These are phyloP conservation scores for Yarrowia deformans DNA, from an alignment of 805 yeast genomes.

Conservation along the genomic window DNA sequence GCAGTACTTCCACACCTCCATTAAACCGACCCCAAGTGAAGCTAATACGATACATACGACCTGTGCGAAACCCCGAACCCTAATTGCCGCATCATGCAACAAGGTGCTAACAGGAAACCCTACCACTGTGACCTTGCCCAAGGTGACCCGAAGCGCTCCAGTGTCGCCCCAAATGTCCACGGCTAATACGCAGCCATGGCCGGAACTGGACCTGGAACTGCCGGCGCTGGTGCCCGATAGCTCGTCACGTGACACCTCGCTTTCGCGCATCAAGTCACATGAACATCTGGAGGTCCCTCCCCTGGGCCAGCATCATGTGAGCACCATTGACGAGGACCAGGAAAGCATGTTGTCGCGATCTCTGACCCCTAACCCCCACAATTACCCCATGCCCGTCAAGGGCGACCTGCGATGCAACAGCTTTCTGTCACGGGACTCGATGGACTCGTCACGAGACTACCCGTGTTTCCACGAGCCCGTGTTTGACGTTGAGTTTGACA, in stretches of 20 bases:
- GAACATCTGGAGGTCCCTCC: slow-evolving; percentile 27
- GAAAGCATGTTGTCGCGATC: slow-evolving; percentile 3
- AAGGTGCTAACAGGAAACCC: not conserved
- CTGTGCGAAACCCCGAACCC: slow-evolving; percentile 22
- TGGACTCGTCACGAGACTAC: slow-evolving; percentile 3
- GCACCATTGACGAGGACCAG: slow-evolving; percentile 24
- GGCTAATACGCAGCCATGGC: not conserved
- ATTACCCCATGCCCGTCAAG: slow-evolving; percentile 22
- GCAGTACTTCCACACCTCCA: slow-evolving; percentile 23
- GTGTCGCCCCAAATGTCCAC: slow-evolving; percentile 14
- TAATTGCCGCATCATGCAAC: slow-evolving; percentile 30
- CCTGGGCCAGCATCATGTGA: not conserved
- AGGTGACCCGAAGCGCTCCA: not conserved
- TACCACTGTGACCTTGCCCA: not conserved
- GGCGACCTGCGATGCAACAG: not conserved
- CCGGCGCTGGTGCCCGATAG: slow-evolving; percentile 2
- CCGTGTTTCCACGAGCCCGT: slow-evolving; percentile 36
- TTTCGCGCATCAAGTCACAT: slow-evolving; percentile 18
- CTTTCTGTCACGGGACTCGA: not conserved
- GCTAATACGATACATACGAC: slow-evolving; percentile 21
- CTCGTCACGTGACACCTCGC: slow-evolving; percentile 12
- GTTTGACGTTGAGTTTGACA: slow-evolving; percentile 8
- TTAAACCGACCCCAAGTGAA: slow-evolving; percentile 13
- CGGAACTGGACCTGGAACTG: slow-evolving; percentile 13
- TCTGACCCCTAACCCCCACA: not conserved